Percentiles rank a stretch among this genome's conserved stretches.
phyloP scores from a whole-genome alignment of 2,329 filamentous ascomycete species.

The Botrytis hyacinthi region DNA sequence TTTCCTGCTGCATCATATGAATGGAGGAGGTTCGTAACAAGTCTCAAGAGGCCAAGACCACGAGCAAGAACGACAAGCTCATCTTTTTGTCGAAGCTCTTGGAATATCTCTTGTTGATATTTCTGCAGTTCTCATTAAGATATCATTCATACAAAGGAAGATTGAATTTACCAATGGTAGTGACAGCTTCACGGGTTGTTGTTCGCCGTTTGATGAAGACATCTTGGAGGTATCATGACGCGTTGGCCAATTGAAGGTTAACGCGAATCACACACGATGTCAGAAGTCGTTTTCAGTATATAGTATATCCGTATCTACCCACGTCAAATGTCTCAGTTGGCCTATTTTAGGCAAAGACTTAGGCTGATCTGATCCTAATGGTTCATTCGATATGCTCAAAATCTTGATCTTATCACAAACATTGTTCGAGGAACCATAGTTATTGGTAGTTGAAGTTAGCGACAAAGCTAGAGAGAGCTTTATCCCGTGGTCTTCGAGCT shows the following conservation, averaged over 20 bases:
- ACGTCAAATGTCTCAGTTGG: not conserved
- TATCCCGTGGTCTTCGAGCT: not conserved
- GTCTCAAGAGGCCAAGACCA: conserved; percentile 84
- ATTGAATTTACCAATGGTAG: conserved; percentile 59
- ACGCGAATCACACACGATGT: conserved; percentile 17
- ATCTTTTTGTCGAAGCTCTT: conserved; percentile 85
- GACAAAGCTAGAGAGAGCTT: not conserved
- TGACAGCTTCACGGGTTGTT: conserved; percentile 76
- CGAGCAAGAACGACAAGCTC: conserved; percentile 88
- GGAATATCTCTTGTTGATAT: conserved; percentile 95
- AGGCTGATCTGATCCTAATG: not conserved
- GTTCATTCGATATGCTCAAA: not conserved
- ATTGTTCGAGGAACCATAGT: not conserved
- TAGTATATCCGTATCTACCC: not conserved
- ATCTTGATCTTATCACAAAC: not conserved
- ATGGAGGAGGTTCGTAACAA: conserved; percentile 94
- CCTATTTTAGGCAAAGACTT: not conserved
- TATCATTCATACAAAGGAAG: conserved; percentile 5
- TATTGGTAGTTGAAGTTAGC: not conserved
- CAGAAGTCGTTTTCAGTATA: not conserved
- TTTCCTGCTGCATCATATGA: conserved; percentile 95
- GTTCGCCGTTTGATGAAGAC: conserved; percentile 44
- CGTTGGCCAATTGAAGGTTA: conserved; percentile 5
- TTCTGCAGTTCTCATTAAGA: conserved; percentile 48
- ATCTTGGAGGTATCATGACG: conserved; percentile 35